Evolutionary conservation across 2,329 filamentous ascomycete species (phyloP), one percentile per base, ranked within the genome.

Genomic region (Clarireedia homoeocarpa): DNA sequence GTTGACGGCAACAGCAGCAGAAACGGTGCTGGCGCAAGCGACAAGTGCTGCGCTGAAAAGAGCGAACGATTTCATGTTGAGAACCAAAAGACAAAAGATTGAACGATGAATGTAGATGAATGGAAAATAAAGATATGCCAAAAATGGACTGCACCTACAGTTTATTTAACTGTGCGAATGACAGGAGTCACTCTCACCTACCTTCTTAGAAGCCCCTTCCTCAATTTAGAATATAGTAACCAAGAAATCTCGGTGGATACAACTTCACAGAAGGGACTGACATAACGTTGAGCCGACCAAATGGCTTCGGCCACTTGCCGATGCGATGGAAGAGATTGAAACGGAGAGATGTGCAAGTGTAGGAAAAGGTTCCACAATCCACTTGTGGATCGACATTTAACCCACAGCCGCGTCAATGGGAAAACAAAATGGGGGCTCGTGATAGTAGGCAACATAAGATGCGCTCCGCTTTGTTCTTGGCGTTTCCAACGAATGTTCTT

Each of bases 1-100:
- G 3, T 26, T 38, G 2, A 60, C 75, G 36, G 40, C 71, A n/a
- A 75, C 49, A 23, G 58, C 57, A 9, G 57, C 55, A 48, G 51
- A 48, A 40, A 52, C 59, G 27, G 42, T n/a, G 24, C 24, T 48
- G 30, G 58, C 51, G 42, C n/a, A 30, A 23, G 48, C 42, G 34
- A 47, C 56, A 58, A 60, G 23, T 20, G 30, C 56, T 17, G 40
- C 52, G 6, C 44, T 45, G 14, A 51, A 56, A 50, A 54, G 27
- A 36, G 45, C 48, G 42, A 55, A 49, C 5, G 57, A 57, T 44
- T 61, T 61, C 48, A 61, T 61, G 23, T n/a, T 53, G 10, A 53
- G 38, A 24, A 20, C 26, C 24, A 38, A 48, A 5, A 27, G 23
- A 24, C 5, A 53, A 15, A 20, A 30, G 26, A 20, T 14, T 17